Base-by-base conservation (phyloP, 129 eudicot species). In the Tanacetum coccineum region DNA sequence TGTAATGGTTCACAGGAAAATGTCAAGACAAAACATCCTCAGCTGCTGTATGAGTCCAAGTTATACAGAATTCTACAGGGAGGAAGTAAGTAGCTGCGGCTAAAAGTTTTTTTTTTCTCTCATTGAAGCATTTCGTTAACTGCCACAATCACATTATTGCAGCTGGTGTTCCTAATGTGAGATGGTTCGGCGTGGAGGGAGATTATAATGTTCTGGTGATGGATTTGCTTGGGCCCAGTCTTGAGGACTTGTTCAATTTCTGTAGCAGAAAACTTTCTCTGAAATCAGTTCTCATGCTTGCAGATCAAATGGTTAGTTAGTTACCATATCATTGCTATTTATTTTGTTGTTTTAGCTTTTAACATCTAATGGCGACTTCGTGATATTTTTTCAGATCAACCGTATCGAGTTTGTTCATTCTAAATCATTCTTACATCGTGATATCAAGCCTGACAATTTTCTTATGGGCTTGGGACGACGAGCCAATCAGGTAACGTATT, bases 211-310 rank as follows among this genome's bases (percentile, higher is more conserved):
- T 91, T 70, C 83, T 91, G 32, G 97, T 91, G 57, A 87, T 91
- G 90, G 97, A 91, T 79, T 78, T 91, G 73, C 94, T 91, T 49
- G 97, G 97, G 47, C 97, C 96, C 54, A 91, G 97, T 81, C 94
- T 91, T 44, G 96, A 91, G 69, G 97, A 91, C 80, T 74, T 91
- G 25, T 91, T 91, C 78, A 87, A 85, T 69, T 91, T 87, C 67
- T 91, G 97, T 75, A 85, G 94, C 51, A 79, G 97, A 80, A 87
- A 87, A 70, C 86, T 90, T 60, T 86, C 97, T 47, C 78, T 90
- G 15, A 90, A 90, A 83, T 78, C 97, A 28, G 97, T 90, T 74
- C 97, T 91, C 67, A 91, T 91, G 97, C 96, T 91, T 78, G 97
- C 97, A 40, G 97, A 91, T 83, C 96, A 91, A 81, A 91, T 91